Conservation (phyloP, 371 early-diverging fungal species). For the Rhizopus delemar region DNA sequence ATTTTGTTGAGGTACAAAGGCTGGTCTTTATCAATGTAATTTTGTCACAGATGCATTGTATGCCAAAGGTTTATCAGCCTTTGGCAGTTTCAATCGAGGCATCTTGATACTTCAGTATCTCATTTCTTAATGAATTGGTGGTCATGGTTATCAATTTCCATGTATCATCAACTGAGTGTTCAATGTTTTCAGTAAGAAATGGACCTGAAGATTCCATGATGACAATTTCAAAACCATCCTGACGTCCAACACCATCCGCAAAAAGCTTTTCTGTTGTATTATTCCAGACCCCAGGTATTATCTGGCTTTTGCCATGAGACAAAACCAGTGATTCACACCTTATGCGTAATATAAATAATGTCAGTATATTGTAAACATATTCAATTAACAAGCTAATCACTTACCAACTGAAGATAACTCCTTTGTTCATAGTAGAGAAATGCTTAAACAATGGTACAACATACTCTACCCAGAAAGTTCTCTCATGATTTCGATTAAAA, state of each 20-base stretch:
- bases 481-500: conserved; percentile 14
- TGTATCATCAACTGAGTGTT: conserved; percentile 9
- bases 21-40: conserved; percentile 14
- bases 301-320: conserved; percentile 15
- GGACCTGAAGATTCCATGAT: conserved; percentile 12
- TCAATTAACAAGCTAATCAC: conserved; percentile 11
- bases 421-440: conserved; percentile 13
- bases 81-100: conserved; percentile 19
- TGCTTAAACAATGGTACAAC: conserved; percentile 16
- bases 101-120: conserved; percentile 16
- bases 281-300: conserved; percentile 19
- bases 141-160: conserved; percentile 10
- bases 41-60: conserved; percentile 18
- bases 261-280: conserved; percentile 16
- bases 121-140: conserved; percentile 14
- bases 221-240: conserved; percentile 14
- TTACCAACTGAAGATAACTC: conserved; percentile 10
- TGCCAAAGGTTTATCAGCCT: conserved; percentile 10
- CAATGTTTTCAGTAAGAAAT: conserved; percentile 12
- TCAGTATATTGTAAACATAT: conserved; percentile 15
- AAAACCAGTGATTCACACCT: conserved; percentile 19
- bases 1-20: conserved; percentile 13
- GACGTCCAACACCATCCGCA: conserved; percentile 9
- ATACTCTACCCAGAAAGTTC: conserved; percentile 20
- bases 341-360: conserved; percentile 9